Conservation (phyloP, 805 yeast genomes). For the Blastobotrys terrestris region DNA sequence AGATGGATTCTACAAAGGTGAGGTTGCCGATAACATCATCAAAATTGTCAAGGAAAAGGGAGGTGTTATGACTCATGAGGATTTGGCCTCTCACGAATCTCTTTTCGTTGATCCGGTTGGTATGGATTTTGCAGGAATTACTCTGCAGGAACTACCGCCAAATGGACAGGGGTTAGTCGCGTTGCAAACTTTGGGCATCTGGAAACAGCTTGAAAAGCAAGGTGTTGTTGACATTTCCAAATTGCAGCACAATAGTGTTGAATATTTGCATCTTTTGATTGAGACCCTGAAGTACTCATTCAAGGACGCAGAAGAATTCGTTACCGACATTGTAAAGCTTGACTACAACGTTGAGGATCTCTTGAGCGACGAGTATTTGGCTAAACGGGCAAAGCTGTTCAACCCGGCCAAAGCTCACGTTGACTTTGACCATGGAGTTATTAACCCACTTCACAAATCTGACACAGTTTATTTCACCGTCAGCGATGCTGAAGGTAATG, state of each 20-base stretch:
- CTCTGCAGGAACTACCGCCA: slow-evolving; percentile 79
- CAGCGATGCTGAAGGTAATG: slow-evolving; percentile 64
- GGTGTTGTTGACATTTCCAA: slow-evolving; percentile 37
- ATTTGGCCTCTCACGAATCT: slow-evolving; percentile 51
- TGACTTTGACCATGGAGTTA: slow-evolving; percentile 40
- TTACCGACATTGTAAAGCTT: slow-evolving; percentile 47
- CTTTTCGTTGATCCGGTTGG: slow-evolving; percentile 61
- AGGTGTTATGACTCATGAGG: slow-evolving; percentile 51
- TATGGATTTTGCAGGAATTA: slow-evolving; percentile 37
- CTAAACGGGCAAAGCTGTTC: slow-evolving; percentile 44
- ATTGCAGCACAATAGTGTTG: slow-evolving; percentile 56
- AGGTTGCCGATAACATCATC: slow-evolving; percentile 61
- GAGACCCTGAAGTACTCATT: slow-evolving; percentile 70
- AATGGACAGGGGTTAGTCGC: slow-evolving; percentile 80
- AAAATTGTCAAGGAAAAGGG: slow-evolving; percentile 46
- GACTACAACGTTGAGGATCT: slow-evolving; percentile 38
- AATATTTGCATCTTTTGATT: slow-evolving; percentile 61
- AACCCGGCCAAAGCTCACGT: slow-evolving; percentile 35
- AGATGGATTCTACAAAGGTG: slow-evolving; percentile 64
- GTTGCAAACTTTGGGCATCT: slow-evolving; percentile 59
- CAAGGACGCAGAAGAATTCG: slow-evolving; percentile 68
- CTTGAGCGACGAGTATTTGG: slow-evolving; percentile 45
- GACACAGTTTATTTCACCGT: slow-evolving; percentile 70
- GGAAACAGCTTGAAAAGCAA: slow-evolving; percentile 45
- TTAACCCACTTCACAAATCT: slow-evolving; percentile 49